Evolutionary conservation across 176 grass and related monocot species (phyloP).

Genomic region (Oryza punctata): DNA sequence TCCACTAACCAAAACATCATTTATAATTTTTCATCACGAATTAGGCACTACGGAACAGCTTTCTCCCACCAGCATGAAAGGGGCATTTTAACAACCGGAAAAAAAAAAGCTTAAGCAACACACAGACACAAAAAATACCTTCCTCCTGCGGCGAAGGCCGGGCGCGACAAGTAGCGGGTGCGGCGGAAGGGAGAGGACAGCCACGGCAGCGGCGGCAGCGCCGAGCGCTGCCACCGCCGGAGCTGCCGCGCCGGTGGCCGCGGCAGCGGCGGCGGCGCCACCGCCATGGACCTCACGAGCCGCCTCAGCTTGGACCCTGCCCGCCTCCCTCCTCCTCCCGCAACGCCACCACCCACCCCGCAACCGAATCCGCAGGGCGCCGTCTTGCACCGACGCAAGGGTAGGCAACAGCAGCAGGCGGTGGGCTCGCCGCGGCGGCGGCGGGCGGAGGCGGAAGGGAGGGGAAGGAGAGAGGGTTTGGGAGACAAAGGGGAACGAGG

Average conservation of each 20-base stretch:
- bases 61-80: not conserved
- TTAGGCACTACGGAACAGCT: not conserved
- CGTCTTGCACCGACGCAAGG: slow-evolving; percentile 10
- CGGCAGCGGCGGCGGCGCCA: slow-evolving; percentile 43
- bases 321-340: not conserved
- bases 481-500: slow-evolving; percentile 22
- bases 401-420: not conserved
- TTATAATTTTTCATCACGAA: not conserved
- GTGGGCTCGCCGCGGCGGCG: not conserved
- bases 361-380: slow-evolving; percentile 31
- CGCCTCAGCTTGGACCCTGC: slow-evolving; percentile 40
- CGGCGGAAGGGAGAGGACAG: slow-evolving; percentile 24
- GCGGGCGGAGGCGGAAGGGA: not conserved
- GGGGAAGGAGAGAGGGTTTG: not conserved
- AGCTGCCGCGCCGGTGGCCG: not conserved
- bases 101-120: no score
- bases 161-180: not conserved
- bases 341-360: not conserved
- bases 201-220: slow-evolving; percentile 32
- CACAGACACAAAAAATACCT: slow-evolving; percentile 23
- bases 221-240: slow-evolving; percentile 20
- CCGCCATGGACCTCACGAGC: slow-evolving; percentile 46
- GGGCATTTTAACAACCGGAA: not conserved
- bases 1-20: no score
- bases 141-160: slow-evolving; percentile 14